Evolutionary conservation across 2,329 filamentous ascomycete species (phyloP).

Genomic region (Colletotrichum musae): DNA sequence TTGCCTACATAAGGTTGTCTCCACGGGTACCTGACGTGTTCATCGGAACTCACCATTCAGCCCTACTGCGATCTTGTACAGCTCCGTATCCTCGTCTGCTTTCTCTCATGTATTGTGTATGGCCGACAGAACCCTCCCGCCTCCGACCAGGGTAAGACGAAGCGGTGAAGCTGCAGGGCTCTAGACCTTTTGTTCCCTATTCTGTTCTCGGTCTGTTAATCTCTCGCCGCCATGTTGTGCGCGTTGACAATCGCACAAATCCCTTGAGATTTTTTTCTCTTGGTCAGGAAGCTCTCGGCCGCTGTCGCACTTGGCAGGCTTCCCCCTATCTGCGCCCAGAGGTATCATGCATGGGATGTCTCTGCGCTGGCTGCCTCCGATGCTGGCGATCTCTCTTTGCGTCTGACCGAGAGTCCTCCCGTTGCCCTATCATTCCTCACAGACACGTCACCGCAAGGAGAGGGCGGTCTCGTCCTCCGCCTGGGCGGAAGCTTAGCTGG

Average conservation of each 20-base stretch:
- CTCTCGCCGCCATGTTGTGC: conserved; percentile 1
- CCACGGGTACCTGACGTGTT: conserved; percentile 38
- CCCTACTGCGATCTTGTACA: conserved; percentile 40
- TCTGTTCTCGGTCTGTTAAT: conserved; percentile 10
- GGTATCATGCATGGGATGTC: conserved; percentile 12
- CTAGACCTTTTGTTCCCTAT: not conserved
- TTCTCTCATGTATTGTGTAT: conserved; percentile 9
- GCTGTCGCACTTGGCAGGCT: conserved; percentile 7
- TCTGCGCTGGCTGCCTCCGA: conserved; percentile 1
- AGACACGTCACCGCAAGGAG: conserved; percentile 7
- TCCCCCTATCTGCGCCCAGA: conserved; percentile 14
- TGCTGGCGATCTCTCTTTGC: not conserved
- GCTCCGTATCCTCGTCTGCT: conserved; percentile 27
- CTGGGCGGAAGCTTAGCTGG: conserved; percentile 19
- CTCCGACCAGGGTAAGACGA: conserved; percentile 6
- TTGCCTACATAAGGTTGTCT: conserved; percentile 13
- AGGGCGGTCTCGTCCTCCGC: conserved; percentile 3
- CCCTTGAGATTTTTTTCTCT: not conserved
- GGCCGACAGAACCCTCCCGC: not conserved
- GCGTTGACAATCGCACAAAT: conserved; percentile 3
- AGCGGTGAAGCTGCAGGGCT: conserved; percentile 32
- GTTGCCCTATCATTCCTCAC: conserved; percentile 7
- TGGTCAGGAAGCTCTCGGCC: conserved; percentile 2
- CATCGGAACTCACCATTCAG: conserved; percentile 37
- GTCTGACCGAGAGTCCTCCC: not conserved